These are phyloP conservation scores for Euptelea pleiosperma DNA, from an alignment of 164 flowering plant species.

Conservation along the genomic window DNA sequence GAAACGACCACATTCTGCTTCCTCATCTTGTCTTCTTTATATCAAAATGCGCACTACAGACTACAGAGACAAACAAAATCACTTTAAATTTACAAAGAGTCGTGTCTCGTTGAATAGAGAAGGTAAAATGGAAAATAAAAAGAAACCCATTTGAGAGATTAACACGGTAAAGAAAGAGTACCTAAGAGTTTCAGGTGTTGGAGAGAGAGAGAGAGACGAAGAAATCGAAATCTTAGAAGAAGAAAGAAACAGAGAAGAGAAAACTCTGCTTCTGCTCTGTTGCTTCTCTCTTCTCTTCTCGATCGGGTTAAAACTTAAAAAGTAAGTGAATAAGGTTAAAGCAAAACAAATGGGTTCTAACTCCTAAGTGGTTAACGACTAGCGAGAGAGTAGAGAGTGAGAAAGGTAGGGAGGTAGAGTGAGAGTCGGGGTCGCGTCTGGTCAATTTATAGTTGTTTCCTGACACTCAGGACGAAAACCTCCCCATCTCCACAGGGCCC, in stretches of 20 bases:
- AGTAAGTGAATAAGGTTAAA: no score
- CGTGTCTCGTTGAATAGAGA: no score
- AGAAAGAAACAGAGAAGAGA: no score
- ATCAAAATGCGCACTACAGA: slow-evolving; percentile 8
- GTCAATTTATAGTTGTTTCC: slow-evolving; percentile 23
- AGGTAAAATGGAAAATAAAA: neutral
- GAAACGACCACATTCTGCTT: slow-evolving; percentile 54
- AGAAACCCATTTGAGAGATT: neutral
- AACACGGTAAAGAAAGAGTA: neutral
- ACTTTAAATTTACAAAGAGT: no score
- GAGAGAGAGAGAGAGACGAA: slow-evolving; percentile 8
- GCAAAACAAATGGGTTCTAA: no score
- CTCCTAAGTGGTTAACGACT: no score
- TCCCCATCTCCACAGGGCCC: neutral
- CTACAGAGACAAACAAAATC: neutral
- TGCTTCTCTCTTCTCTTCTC: no score
- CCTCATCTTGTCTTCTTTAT: slow-evolving; percentile 35
- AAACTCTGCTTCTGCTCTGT: slow-evolving; percentile 2
- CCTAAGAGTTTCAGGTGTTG: no score
- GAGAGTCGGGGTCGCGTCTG: slow-evolving; percentile 7
- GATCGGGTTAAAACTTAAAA: no score
- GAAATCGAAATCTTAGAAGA: no score
- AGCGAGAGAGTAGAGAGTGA: neutral
- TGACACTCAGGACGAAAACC: slow-evolving; percentile 17
- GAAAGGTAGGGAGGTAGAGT: neutral